A percentile compares a stretch with the other conserved stretches of the same genome.
phyloP scores from a whole-genome alignment of 164 flowering plant genomes.

The Cinnamomum chago region DNA sequence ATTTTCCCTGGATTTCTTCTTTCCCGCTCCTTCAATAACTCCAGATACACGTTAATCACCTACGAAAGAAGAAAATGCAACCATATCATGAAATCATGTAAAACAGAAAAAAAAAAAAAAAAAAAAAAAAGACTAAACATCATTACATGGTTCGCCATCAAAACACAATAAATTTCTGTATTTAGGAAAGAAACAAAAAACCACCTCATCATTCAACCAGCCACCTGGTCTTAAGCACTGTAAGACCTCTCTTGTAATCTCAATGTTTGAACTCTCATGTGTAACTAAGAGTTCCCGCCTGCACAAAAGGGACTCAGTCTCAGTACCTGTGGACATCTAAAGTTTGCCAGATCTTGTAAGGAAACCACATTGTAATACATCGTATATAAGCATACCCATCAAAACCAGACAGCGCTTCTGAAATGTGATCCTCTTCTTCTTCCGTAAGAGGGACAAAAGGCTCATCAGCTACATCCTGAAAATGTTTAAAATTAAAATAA shows the following conservation, averaged over 20 bases:
- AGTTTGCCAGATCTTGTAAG: neutral
- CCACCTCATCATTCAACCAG: conserved; percentile 99
- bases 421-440: conserved; percentile 61
- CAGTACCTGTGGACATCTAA: neutral
- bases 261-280: conserved; percentile 73
- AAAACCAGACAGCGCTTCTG: conserved; percentile 42
- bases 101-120: neutral
- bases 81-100: neutral
- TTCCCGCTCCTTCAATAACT: conserved; percentile 93
- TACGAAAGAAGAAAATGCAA: conserved; percentile 23
- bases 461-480: conserved; percentile 44
- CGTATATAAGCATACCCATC: conserved; percentile 34
- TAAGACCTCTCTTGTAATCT: conserved; percentile 66
- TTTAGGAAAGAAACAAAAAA: neutral
- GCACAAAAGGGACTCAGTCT: conserved; percentile 8
- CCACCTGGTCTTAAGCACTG: conserved; percentile 70
- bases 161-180: neutral
- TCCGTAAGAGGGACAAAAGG: conserved; percentile 61
- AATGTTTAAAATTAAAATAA: neutral
- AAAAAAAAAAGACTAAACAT: too few species aligned
- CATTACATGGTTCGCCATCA: neutral
- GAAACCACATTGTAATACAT: neutral
- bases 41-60: conserved; percentile 93
- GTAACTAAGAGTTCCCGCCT: conserved; percentile 62
- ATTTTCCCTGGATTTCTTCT: conserved; percentile 69